Evolutionary conservation across 2,329 filamentous ascomycete species (phyloP), one percentile per base, ranked within the genome.

Genomic region (Monosporascus sp.): DNA sequence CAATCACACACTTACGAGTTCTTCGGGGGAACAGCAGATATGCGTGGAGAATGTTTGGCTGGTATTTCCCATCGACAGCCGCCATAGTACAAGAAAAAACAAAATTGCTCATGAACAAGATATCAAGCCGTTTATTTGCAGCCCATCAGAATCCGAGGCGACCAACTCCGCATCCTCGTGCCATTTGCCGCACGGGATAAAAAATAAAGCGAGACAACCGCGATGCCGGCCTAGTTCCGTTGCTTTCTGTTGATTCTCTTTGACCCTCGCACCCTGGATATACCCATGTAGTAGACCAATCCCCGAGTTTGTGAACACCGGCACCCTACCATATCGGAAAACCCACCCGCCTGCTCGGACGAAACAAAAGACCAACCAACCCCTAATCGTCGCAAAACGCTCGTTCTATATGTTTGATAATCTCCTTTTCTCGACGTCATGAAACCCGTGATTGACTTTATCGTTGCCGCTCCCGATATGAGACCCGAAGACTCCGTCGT

Each of bases 371-470:
- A 57, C 59, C 61, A 61, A 66, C 65, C 65, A 62, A 66, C 63
- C 67, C 61, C 66, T 59, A 66, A 63, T 65, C 64, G 67, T 66
- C 63, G 68, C 68, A 67, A 69, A 66, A 70, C 66, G 72, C 69
- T 73, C 69, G 69, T 68, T 77, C 77, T 80, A 81, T 79, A 78
- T 76, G 71, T 73, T 69, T 69, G 67, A 69, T 70, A 67, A 68
- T 71, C 65, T 73, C 77, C 76, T 76, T 73, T 70, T 73, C 73
- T 71, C 69, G 70, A 70, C 66, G 73, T 76, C 73, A 76, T 79
- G 70, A 46, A 46, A 78, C 67, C 75, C 76, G 71, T 78, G 70
- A 75, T 72, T 34, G 69, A 74, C 70, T 70, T 70, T 71, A 70
- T 70, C 71, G 72, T 74, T 73, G 70, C 73, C 72, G 73, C 66